These are phyloP conservation scores for Peterozyma toletana DNA, from an alignment of 805 yeast genomes.

Conservation along the genomic window DNA sequence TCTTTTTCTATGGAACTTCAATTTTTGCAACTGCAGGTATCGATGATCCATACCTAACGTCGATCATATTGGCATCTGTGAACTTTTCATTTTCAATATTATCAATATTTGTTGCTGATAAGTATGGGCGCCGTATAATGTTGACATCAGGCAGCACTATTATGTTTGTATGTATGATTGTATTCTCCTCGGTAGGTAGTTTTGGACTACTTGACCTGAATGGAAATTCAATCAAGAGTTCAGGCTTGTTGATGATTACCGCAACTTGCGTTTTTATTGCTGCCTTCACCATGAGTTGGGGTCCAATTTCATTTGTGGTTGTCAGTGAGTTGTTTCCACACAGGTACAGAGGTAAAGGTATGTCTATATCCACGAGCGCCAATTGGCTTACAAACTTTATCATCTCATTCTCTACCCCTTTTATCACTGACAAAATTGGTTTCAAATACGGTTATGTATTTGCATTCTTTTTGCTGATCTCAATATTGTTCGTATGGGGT, in stretches of 20 bases:
- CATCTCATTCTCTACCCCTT: constrained; percentile 64
- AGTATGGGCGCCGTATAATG: constrained; percentile 37
- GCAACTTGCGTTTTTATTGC: constrained; percentile 55
- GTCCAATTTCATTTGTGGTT: constrained; percentile 61
- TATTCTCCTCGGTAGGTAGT: constrained; percentile 52
- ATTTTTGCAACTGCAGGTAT: constrained; percentile 47
- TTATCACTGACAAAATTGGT: constrained; percentile 51
- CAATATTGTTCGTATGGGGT: constrained; percentile 17
- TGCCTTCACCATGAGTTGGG: constrained; percentile 67
- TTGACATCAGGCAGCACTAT: constrained; percentile 40
- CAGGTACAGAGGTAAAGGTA: constrained; percentile 47
- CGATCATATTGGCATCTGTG: constrained; percentile 47
- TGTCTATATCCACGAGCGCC: constrained; percentile 49
- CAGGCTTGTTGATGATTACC: constrained; percentile 48
- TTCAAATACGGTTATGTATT: constrained; percentile 63
- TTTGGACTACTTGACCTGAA: constrained; percentile 12
- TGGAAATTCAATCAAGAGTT: constrained; percentile 6
- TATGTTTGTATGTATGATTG: constrained; percentile 44
- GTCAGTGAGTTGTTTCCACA: constrained; percentile 62
- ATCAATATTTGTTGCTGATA: constrained; percentile 41
- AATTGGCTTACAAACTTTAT: constrained; percentile 61
- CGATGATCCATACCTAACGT: constrained; percentile 44
- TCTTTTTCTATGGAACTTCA: constrained; percentile 59
- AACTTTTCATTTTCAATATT: constrained; percentile 45
- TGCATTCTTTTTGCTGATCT: constrained; percentile 14